phyloP scores from a whole-genome alignment of 164 flowering plant genomes.

The Dillenia turbinata region DNA sequence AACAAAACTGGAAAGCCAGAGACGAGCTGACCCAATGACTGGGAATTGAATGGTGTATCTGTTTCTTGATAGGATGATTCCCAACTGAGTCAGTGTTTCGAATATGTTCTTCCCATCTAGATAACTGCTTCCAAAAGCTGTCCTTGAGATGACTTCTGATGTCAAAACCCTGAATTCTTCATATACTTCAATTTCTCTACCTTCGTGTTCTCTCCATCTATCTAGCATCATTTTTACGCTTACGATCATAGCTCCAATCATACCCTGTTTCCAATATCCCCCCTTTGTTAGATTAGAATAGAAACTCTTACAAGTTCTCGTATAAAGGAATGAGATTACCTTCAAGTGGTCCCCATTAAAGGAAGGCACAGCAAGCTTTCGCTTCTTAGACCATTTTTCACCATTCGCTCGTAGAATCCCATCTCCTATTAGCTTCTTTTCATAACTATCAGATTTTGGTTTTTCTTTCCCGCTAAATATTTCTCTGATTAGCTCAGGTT shows the following conservation, averaged over 20 bases:
- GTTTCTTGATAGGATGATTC: constrained; percentile 10
- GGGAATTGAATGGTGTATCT: constrained; percentile 16
- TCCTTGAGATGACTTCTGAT: constrained; percentile 17
- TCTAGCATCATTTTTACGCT: constrained; percentile 7
- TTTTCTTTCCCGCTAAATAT: no score
- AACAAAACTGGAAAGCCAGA: no score
- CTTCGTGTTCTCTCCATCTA: constrained; percentile 6
- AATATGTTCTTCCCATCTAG: constrained; percentile 11
- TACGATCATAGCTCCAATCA: constrained; percentile 12
- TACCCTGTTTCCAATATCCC: not conserved
- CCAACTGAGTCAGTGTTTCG: constrained; percentile 22
- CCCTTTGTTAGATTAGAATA: no score
- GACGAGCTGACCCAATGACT: constrained; percentile 15
- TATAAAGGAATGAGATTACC: not conserved
- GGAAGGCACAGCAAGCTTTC: constrained; percentile 3
- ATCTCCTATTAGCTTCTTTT: not conserved
- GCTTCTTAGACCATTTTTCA: not conserved
- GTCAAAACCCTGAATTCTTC: constrained; percentile 14
- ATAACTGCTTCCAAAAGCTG: constrained; percentile 18
- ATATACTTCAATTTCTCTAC: constrained; percentile 9
- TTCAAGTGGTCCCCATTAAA: constrained; percentile 2
- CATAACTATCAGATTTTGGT: no score
- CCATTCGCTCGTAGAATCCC: not conserved
- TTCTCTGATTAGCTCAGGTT: not conserved
- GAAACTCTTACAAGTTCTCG: not conserved